These are phyloP conservation scores for Ambrosia hybrid DNA, from an alignment of 140 eudicot species.

Conservation along the genomic window DNA sequence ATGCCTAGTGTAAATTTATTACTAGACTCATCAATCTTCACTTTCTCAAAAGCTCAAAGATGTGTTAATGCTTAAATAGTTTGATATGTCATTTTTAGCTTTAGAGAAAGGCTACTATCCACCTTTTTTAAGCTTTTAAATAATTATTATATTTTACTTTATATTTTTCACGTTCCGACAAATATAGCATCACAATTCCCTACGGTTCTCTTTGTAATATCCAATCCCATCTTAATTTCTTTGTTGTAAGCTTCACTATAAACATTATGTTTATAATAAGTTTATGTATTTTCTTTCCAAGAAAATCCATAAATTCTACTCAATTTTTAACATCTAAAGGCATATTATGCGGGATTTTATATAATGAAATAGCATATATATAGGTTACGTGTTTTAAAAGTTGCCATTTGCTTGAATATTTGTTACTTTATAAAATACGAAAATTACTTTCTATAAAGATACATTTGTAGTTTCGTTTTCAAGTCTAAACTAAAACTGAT, in stretches of 20 bases:
- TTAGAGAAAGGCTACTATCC: slow-evolving; percentile 20
- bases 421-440: background rate
- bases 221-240: slow-evolving; percentile 16
- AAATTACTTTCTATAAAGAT: background rate
- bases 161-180: slow-evolving; percentile 20
- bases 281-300: background rate
- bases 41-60: slow-evolving; percentile 6
- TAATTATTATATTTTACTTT: background rate
- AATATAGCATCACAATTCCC: slow-evolving; percentile 26
- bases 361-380: background rate
- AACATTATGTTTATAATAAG: background rate
- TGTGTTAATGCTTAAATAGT: background rate
- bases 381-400: background rate
- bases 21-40: slow-evolving; percentile 8
- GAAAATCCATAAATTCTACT: background rate
- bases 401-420: background rate
- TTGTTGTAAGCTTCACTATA: slow-evolving; percentile 8
- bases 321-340: background rate
- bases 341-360: background rate
- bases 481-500: background rate
- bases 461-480: background rate
- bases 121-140: slow-evolving; percentile 8
- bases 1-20: background rate
- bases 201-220: slow-evolving; percentile 17
- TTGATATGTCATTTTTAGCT: slow-evolving; percentile 15